Conservation (phyloP, 306 rosid genomes). For the Cercis canadensis region DNA sequence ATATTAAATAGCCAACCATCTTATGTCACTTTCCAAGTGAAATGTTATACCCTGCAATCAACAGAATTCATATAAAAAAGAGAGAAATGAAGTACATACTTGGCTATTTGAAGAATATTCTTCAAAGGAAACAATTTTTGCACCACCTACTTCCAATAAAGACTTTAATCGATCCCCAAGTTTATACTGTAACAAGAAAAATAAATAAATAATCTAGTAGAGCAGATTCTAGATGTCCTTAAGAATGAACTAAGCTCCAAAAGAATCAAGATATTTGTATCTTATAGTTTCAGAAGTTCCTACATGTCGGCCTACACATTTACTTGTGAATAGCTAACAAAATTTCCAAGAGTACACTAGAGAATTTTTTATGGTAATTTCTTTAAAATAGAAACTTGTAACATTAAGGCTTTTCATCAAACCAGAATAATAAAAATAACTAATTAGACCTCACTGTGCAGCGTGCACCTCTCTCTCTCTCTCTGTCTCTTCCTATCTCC, state of each 20-base stretch:
- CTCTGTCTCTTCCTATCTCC: too few relatives aligned
- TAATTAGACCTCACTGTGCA: too few relatives aligned
- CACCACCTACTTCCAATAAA: conserved; percentile 76
- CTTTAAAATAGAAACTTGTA: conserved; percentile 26
- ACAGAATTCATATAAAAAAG: conserved; percentile 26
- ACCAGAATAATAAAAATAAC: background rate
- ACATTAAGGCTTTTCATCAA: conserved; percentile 18
- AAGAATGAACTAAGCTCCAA: conserved; percentile 16
- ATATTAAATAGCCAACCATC: conserved; percentile 1
- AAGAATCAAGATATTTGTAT: conserved; percentile 16
- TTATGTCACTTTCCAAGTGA: conserved; percentile 14
- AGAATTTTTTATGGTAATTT: conserved; percentile 8
- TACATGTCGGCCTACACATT: background rate
- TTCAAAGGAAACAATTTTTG: conserved; percentile 58
- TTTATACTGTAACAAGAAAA: conserved; percentile 57
- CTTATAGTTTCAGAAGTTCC: conserved; percentile 21
- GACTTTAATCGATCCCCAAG: conserved; percentile 62
- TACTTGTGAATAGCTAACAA: conserved; percentile 4
- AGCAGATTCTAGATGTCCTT: background rate
- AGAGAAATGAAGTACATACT: conserved; percentile 55
- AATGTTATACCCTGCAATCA: background rate
- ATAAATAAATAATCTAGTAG: conserved; percentile 26
- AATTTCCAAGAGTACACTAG: conserved; percentile 13
- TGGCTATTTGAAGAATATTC: conserved; percentile 63
- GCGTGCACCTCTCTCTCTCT: too few relatives aligned